Conservation (phyloP, 2,329 filamentous ascomycete species). For the Dactylellina sp. region DNA sequence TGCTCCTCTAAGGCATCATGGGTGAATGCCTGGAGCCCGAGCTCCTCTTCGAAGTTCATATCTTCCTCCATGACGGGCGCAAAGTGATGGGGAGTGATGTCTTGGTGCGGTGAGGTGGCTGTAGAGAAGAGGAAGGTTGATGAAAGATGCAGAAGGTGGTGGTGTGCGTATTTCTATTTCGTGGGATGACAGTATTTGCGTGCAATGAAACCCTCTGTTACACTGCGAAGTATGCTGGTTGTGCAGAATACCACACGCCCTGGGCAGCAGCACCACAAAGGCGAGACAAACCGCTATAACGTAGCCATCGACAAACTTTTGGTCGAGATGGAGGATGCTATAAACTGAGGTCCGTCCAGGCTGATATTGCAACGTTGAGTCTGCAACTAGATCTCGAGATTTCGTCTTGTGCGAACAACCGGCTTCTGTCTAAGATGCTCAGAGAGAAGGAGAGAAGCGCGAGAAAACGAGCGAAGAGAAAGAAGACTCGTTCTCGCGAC, state of each 20-base stretch:
- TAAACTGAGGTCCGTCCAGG: too few relatives aligned
- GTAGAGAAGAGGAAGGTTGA: neutral
- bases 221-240: conserved; percentile 13
- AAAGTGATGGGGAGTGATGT: conserved; percentile 11
- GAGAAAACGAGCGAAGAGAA: conserved; percentile 6
- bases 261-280: neutral
- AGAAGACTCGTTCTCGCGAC: conserved; percentile 17
- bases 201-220: neutral
- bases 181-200: neutral
- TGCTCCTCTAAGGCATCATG: conserved; percentile 48
- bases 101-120: neutral
- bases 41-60: conserved; percentile 43
- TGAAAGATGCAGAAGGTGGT: neutral
- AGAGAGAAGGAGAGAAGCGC: conserved; percentile 23
- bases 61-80: conserved; percentile 33
- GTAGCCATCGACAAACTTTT: too few relatives aligned
- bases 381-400: neutral
- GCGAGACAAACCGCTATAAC: neutral
- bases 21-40: conserved; percentile 50
- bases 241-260: conserved; percentile 19
- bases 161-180: too few relatives aligned
- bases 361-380: too few relatives aligned
- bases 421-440: too few relatives aligned
- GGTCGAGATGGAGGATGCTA: too few relatives aligned
- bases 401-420: too few relatives aligned